Conservation (phyloP, 2,329 filamentous ascomycete genomes). For the Huntiella decipiens region DNA sequence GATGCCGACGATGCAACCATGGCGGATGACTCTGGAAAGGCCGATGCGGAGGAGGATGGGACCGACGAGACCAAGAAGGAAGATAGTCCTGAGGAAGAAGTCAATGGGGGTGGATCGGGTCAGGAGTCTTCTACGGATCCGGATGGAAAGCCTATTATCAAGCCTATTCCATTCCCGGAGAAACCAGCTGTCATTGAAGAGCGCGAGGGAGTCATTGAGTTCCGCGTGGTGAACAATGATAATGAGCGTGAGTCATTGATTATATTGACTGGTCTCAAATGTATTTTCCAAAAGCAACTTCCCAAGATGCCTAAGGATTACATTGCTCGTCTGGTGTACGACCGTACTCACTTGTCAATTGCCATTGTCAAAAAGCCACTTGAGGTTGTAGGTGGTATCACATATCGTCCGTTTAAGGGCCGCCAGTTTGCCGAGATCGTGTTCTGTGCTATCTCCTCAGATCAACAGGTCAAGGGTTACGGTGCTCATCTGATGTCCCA, state of each 20-base stretch:
- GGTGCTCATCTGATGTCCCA: slow-evolving; percentile 97
- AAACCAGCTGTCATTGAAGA: slow-evolving; percentile 92
- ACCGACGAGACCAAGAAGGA: slow-evolving; percentile 9
- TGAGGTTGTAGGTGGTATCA: slow-evolving; percentile 92
- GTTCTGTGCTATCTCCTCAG: slow-evolving; percentile 91
- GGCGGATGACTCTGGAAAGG: background rate
- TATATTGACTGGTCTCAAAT: slow-evolving; percentile 87
- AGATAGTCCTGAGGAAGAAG: slow-evolving; percentile 16
- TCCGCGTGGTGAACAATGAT: slow-evolving; percentile 96
- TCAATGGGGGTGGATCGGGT: slow-evolving; percentile 11
- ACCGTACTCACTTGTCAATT: slow-evolving; percentile 87
- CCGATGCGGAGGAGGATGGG: slow-evolving; percentile 4
- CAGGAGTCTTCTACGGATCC: too few relatives aligned
- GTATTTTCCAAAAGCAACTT: slow-evolving; percentile 94
- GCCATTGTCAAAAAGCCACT: slow-evolving; percentile 94
- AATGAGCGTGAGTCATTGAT: slow-evolving; percentile 72
- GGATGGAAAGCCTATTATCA: slow-evolving; percentile 17
- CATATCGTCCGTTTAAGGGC: slow-evolving; percentile 82
- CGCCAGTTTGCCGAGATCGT: slow-evolving; percentile 95
- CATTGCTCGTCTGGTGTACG: slow-evolving; percentile 91
- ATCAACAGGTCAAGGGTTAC: slow-evolving; percentile 97
- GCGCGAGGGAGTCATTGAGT: slow-evolving; percentile 84
- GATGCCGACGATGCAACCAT: slow-evolving; percentile 2
- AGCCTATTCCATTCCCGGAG: slow-evolving; percentile 70
- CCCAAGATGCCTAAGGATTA: slow-evolving; percentile 99